Conservation (phyloP, 345 rosid genomes). For the Luvunga scandens region DNA sequence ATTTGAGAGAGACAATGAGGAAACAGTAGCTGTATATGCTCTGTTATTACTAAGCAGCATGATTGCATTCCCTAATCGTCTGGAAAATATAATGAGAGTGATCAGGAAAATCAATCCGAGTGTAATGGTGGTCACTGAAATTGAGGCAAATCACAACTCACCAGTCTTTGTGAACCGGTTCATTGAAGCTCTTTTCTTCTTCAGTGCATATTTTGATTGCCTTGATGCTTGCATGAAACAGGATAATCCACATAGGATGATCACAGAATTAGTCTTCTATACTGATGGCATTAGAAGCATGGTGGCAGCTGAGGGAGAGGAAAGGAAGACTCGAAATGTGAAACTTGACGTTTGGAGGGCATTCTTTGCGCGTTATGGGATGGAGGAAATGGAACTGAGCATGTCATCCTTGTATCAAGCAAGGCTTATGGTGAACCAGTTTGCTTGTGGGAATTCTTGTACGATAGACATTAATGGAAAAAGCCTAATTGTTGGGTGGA, state of each 20-base stretch:
- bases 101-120: slow-evolving; percentile 32
- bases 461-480: slow-evolving; percentile 34
- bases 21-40: slow-evolving; percentile 33
- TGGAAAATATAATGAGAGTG: slow-evolving; percentile 37
- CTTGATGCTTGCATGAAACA: slow-evolving; percentile 29
- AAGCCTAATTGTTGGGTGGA: slow-evolving; percentile 44
- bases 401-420: slow-evolving; percentile 37
- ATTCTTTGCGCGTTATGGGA: slow-evolving; percentile 34
- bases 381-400: slow-evolving; percentile 44
- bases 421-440: slow-evolving; percentile 25
- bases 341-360: slow-evolving; percentile 48
- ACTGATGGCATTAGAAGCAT: slow-evolving; percentile 31
- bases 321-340: slow-evolving; percentile 37
- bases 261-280: slow-evolving; percentile 22
- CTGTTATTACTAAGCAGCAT: slow-evolving; percentile 12
- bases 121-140: slow-evolving; percentile 39
- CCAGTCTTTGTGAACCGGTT: slow-evolving; percentile 42
- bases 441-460: slow-evolving; percentile 31
- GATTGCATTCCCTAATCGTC: slow-evolving; percentile 27
- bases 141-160: slow-evolving; percentile 44
- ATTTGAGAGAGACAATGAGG: slow-evolving; percentile 28
- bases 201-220: slow-evolving; percentile 43
- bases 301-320: slow-evolving; percentile 40
- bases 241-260: slow-evolving; percentile 22
- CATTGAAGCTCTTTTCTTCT: slow-evolving; percentile 40